Evolutionary conservation across 1,139 yeast genomes (phyloP).

Genomic region (Zygotorulaspora mrakii): DNA sequence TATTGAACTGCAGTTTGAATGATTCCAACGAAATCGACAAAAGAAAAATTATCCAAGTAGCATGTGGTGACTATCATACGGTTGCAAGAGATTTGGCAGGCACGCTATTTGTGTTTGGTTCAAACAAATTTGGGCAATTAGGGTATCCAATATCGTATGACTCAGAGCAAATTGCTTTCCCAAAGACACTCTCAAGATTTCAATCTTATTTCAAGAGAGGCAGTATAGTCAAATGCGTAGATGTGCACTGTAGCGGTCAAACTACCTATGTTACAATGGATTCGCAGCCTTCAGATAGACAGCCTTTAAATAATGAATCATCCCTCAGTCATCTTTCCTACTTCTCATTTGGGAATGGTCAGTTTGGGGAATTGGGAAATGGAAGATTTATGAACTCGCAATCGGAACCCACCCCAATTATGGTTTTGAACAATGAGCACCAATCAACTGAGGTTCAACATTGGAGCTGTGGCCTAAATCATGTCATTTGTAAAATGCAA

Average conservation of each 20-base stretch:
- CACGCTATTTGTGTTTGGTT: conserved; percentile 78
- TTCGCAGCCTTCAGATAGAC: conserved; percentile 6
- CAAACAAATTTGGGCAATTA: conserved; percentile 75
- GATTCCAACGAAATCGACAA: conserved; percentile 33
- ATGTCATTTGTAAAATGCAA: conserved; percentile 56
- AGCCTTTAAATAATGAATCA: not conserved
- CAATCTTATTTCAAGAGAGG: conserved; percentile 40
- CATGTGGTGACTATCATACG: conserved; percentile 72
- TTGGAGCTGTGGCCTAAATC: conserved; percentile 64
- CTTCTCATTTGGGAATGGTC: conserved; percentile 77
- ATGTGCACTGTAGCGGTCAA: conserved; percentile 64
- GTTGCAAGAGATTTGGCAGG: conserved; percentile 62
- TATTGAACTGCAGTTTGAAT: conserved; percentile 25
- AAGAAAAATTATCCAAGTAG: conserved; percentile 54
- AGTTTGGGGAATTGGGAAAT: conserved; percentile 83
- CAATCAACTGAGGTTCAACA: conserved; percentile 43
- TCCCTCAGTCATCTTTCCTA: conserved; percentile 22
- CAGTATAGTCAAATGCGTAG: conserved; percentile 44
- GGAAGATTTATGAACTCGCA: conserved; percentile 74
- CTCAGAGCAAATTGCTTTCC: conserved; percentile 66
- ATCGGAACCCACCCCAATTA: conserved; percentile 59
- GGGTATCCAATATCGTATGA: conserved; percentile 66
- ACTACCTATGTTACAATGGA: conserved; percentile 55
- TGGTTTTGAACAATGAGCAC: conserved; percentile 46
- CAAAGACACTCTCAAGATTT: conserved; percentile 49